Evolutionary conservation across 1,284 basidiomycete genomes (phyloP).

Genomic region (Tremellales sp.): DNA sequence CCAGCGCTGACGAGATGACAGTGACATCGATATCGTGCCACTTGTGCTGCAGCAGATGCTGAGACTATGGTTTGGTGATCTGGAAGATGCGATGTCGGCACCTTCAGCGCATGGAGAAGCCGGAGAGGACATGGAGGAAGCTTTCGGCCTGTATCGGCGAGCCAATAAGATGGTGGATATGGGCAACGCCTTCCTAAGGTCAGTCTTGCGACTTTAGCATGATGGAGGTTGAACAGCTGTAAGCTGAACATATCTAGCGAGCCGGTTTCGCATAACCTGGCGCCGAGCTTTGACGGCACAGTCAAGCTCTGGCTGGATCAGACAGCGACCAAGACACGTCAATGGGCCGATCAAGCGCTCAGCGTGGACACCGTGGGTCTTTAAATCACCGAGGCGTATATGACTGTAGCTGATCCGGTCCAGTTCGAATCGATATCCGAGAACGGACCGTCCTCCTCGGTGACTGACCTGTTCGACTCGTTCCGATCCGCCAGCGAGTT

Average conservation of each 20-base stretch:
- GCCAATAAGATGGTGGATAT: slow-evolving; percentile 59
- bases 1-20: slow-evolving; percentile 36
- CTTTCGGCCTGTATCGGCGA: slow-evolving; percentile 77
- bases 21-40: slow-evolving; percentile 73
- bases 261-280: slow-evolving; percentile 53
- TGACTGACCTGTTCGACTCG: slow-evolving; percentile 93
- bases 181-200: slow-evolving; percentile 64
- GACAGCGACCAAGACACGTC: slow-evolving; percentile 82
- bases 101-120: slow-evolving; percentile 41
- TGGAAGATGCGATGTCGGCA: slow-evolving; percentile 57
- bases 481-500: slow-evolving; percentile 86
- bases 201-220: slow-evolving; percentile 5
- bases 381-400: not conserved
- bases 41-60: slow-evolving; percentile 68
- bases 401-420: too few relatives aligned
- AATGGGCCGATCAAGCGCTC: slow-evolving; percentile 94
- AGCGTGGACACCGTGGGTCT: slow-evolving; percentile 70
- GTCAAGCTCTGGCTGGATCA: slow-evolving; percentile 85
- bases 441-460: slow-evolving; percentile 89
- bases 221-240: not conserved
- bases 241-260: too few relatives aligned
- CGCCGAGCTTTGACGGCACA: slow-evolving; percentile 79
- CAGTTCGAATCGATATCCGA: slow-evolving; percentile 80
- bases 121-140: slow-evolving; percentile 78
- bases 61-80: slow-evolving; percentile 69